Evolutionary conservation across 768 basidiomycete species (phyloP), one percentile per base, ranked within the genome.

Genomic region (Auricularia sp.): DNA sequence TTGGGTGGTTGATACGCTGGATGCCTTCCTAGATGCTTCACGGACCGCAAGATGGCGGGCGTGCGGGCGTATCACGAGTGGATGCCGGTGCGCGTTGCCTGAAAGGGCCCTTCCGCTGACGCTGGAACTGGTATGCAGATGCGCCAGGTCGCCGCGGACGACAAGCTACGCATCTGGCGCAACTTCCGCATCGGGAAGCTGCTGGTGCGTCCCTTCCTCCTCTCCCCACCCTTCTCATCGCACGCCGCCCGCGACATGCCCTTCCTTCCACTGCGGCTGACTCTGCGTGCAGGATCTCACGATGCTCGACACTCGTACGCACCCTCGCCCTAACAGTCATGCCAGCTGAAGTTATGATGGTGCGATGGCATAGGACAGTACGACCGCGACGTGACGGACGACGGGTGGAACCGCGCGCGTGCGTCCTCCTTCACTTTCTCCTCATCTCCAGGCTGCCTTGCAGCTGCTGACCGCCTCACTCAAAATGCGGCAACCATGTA

Each of bases 111-210:
- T 29, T 45, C 47, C 7, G 14, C 44, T 63, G 18, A 69, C 42
- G 44, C 44, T 45, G 44, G 18, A 10, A 21, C 47, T 11, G 85
- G 84, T 83, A 79, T 85, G 76, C 84, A 83, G 13, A 82, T 86
- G 65, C 78, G 85, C 11, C 82, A 85, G 67, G 82, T 86, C 18
- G 78, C 79, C 47, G 77, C 78, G 1, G 78, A 79, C 63, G 83
- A 85, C 72, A 78, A 81, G 68, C 78, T 86, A n/a, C 77, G 83
- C 34, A 85, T 85, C 62, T 86, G 83, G 83, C 78, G 84, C 44
- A 84, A 83, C 68, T 85, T 86, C 75, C 81, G 84, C 73, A 80
- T 86, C 39, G 85, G 84, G 61, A 83, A 83, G 70, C 77, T 86
- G 21, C 70, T 84, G 67, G 39, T 42, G 39, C 39, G 14, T 13